Conservation (phyloP, 2,329 filamentous ascomycete genomes). For the Pseudogymnoascus sp. region DNA sequence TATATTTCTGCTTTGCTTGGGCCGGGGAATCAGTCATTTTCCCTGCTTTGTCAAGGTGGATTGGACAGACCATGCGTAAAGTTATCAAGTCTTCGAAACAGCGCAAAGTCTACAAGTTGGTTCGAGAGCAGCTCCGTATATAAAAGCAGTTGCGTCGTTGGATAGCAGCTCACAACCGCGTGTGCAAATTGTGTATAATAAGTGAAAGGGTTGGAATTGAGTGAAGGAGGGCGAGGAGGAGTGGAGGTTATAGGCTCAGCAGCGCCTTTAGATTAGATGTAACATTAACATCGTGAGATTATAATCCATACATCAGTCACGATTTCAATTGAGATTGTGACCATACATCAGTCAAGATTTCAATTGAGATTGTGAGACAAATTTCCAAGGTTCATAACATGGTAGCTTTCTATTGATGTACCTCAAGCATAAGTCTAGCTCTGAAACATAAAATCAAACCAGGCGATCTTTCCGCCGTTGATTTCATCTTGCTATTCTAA, state of each 20-base stretch:
- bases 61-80: slow-evolving; percentile 56
- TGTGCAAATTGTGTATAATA: neutral
- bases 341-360: neutral
- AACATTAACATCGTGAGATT: neutral
- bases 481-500: neutral
- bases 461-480: neutral
- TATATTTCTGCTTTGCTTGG: slow-evolving; percentile 65
- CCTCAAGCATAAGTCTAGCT: neutral
- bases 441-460: neutral
- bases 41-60: slow-evolving; percentile 55
- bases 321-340: neutral
- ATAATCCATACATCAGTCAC: neutral
- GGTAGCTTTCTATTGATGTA: neutral
- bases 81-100: slow-evolving; percentile 60
- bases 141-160: neutral
- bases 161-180: neutral
- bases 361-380: neutral
- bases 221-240: neutral
- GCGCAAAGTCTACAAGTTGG: slow-evolving; percentile 81
- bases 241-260: neutral
- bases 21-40: slow-evolving; percentile 65
- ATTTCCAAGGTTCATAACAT: neutral
- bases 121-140: slow-evolving; percentile 57
- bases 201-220: neutral
- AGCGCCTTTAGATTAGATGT: neutral